phyloP scores from a whole-genome alignment of 2,329 filamentous ascomycete species.

The Ophiocordyceps robertsii region DNA sequence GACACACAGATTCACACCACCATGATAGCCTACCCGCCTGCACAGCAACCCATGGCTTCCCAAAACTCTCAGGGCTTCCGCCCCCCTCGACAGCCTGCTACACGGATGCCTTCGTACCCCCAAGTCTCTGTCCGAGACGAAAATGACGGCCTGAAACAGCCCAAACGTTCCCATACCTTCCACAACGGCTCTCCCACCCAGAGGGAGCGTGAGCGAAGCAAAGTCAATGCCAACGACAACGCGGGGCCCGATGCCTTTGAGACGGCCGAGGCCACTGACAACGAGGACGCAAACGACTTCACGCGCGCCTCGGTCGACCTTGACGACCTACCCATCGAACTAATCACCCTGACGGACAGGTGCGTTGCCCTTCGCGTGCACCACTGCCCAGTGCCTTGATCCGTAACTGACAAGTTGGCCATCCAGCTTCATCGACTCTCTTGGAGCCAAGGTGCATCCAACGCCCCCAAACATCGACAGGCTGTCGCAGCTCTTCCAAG shows the following conservation, averaged over 20 bases:
- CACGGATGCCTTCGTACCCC: conserved; percentile 17
- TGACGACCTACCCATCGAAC: conserved; percentile 86
- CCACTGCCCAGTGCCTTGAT: conserved; percentile 3
- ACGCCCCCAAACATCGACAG: conserved; percentile 72
- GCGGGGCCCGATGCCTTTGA: conserved; percentile 36
- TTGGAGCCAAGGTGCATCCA: conserved; percentile 76
- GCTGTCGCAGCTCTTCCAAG: conserved; percentile 79
- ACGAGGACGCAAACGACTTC: conserved; percentile 31
- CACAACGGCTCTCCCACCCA: conserved; percentile 23
- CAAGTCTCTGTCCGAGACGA: conserved; percentile 13
- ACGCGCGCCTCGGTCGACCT: conserved; percentile 53
- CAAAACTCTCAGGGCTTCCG: conserved; percentile 8
- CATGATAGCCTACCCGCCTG: conserved; percentile 10
- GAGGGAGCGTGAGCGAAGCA: conserved; percentile 3
- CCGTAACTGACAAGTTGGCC: neutral
- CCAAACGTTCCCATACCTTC: conserved; percentile 34
- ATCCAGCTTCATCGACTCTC: conserved; percentile 76
- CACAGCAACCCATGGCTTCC: conserved; percentile 19
- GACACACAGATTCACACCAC: neutral
- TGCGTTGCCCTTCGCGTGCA: conserved; percentile 20
- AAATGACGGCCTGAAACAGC: conserved; percentile 16
- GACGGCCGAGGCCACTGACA: conserved; percentile 23
- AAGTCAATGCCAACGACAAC: conserved; percentile 2
- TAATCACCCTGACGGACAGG: conserved; percentile 82
- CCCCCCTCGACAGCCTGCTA: conserved; percentile 1